Percentiles rank a stretch among this genome's conserved stretches.
These are phyloP conservation scores for Peronospora tabacina DNA, from an alignment of 352 stramenopile genomes.

Conservation along the genomic window DNA sequence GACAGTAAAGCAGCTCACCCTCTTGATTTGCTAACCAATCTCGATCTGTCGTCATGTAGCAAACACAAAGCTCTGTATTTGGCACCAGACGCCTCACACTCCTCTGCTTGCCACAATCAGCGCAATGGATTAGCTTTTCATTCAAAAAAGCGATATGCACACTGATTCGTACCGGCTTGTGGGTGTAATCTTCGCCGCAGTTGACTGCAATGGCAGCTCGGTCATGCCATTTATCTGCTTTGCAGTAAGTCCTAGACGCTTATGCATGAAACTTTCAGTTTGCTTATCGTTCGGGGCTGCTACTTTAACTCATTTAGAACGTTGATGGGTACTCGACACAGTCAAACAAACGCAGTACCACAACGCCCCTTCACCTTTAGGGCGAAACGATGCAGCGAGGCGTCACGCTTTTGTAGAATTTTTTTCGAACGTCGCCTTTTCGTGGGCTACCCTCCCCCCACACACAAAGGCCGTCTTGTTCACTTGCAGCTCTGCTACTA, in stretches of 20 bases:
- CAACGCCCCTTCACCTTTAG: too few species aligned
- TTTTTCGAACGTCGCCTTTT: too few species aligned
- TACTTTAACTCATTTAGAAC: too few species aligned
- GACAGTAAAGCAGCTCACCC: conserved; percentile 9
- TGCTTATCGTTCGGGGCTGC: conserved; percentile 22
- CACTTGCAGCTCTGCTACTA: too few species aligned
- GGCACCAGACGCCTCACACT: conserved; percentile 50
- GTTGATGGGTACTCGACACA: too few species aligned
- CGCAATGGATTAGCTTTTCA: neutral
- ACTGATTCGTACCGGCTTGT: conserved; percentile 16
- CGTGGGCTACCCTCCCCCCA: too few species aligned
- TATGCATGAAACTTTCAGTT: conserved; percentile 52
- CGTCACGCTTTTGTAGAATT: too few species aligned
- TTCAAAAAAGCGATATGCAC: neutral
- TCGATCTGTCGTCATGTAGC: neutral
- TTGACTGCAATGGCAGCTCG: conserved; percentile 45
- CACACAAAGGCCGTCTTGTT: too few species aligned
- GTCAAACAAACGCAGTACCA: too few species aligned
- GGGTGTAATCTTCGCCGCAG: conserved; percentile 27
- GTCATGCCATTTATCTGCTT: conserved; percentile 65
- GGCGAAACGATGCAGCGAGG: too few species aligned
- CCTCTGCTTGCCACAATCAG: conserved; percentile 11
- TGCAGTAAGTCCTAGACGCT: conserved; percentile 49
- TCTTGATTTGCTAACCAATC: conserved; percentile 1
- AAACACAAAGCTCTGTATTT: conserved; percentile 48